These are phyloP conservation scores for Schwanniomyces sp. DNA, from an alignment of 805 yeast genomes.

Conservation along the genomic window DNA sequence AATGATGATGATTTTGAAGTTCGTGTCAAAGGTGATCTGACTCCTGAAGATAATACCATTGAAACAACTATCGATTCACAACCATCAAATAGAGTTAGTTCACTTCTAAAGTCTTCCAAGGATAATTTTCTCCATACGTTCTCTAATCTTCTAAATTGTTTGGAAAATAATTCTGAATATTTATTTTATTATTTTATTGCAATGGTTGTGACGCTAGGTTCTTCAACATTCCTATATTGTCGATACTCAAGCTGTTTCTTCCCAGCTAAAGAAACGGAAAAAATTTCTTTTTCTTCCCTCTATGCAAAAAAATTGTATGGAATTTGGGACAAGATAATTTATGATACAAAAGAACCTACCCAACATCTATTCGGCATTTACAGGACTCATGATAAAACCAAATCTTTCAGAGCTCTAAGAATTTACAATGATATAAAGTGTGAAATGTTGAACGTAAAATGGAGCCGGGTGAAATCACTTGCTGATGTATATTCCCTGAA, in stretches of 20 bases:
- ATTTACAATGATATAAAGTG: neutral
- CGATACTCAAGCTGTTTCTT: neutral
- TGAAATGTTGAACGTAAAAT: neutral
- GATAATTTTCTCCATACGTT: neutral
- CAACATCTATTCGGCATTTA: slow-evolving; percentile 1
- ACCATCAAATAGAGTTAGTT: neutral
- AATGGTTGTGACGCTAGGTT: slow-evolving; percentile 1
- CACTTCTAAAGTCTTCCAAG: neutral
- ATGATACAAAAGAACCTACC: slow-evolving; percentile 5
- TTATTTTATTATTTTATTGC: slow-evolving; percentile 13
- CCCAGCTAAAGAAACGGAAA: neutral
- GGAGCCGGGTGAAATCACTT: neutral
- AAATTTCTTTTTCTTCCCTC: neutral
- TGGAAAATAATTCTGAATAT: slow-evolving; percentile 16
- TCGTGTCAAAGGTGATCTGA: neutral
- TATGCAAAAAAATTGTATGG: neutral
- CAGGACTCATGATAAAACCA: neutral
- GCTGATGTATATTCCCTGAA: neutral
- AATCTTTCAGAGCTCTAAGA: slow-evolving; percentile 1
- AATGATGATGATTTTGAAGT: neutral
- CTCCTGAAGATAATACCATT: neutral
- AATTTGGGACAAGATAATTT: slow-evolving; percentile 9
- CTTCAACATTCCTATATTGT: neutral
- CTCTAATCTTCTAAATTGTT: neutral
- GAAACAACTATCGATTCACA: neutral